Base-by-base conservation (phyloP, 371 early-diverging fungal genomes). In the Haplosporangium sp. region DNA sequence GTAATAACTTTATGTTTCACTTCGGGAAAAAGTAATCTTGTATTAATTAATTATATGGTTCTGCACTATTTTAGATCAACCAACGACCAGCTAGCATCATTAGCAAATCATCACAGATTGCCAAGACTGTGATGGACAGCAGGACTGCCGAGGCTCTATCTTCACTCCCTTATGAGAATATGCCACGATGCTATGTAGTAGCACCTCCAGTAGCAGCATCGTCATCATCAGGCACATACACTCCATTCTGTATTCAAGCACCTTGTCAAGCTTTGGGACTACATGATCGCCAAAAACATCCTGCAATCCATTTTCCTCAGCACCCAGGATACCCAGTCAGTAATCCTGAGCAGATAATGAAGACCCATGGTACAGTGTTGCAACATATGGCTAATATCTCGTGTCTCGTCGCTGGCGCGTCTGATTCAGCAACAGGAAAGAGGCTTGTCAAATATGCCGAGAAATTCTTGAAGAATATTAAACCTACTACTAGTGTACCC, bases 211-310 rank as follows among this genome's bases (percentile, higher is more conserved):
- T 50, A 19, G 61, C 39, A 38, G 40, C 67, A 0, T 38, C 67
- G 11, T 45, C 58, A 15, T 65, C 67, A 3, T 59, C 72, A 0
- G 72, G 77, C 4, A 10, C 47, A 3, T 69, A 59, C 48, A 59
- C 69, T 3, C 73, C 78, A n/a, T 77, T 77, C 70, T 73, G 73
- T 2, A 65, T 77, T 52, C 53, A 69, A 4, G 73, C 78, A 1
- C 72, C 72, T 34, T 77, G 78, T 19, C 72, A 77, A 19, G 78
- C 73, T 0, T 57, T 77, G n/a, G 64, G 69, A 17, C 38, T 72
- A 10, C 63, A 69, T n/a, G 72, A 71, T 27, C 67, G 57, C 34
- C 42, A 56, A 42, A 55, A 65, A 19, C 59, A 68, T 27, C 34
- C 58, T 56, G 8, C 55, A 5, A 37, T 77, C 66, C 78, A 77